Conservation (phyloP, 805 yeast genomes). For the Lipomyces yamanashiensis region DNA sequence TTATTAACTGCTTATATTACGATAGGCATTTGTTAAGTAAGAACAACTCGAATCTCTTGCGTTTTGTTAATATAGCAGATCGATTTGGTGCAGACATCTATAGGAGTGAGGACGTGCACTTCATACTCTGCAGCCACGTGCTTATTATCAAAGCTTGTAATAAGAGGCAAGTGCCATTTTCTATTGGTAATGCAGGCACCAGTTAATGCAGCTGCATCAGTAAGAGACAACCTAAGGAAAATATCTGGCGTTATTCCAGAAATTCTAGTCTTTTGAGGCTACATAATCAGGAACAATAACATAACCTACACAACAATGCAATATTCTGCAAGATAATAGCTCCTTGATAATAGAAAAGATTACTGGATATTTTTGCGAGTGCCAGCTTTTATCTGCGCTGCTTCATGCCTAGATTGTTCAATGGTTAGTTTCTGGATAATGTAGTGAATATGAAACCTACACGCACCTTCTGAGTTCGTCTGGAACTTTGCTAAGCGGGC, state of each 20-base stretch:
- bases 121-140: neutral
- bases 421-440: neutral
- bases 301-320: too few species aligned
- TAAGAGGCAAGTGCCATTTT: neutral
- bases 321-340: neutral
- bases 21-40: too few species aligned
- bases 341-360: neutral
- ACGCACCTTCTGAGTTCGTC: conserved; percentile 46
- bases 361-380: conserved; percentile 21
- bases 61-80: neutral
- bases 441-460: neutral
- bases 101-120: neutral
- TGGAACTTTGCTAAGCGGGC: conserved; percentile 49
- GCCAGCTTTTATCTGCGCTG: conserved; percentile 12
- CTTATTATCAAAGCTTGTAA: neutral
- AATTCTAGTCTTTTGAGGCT: neutral
- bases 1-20: too few species aligned
- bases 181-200: too few species aligned
- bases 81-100: neutral
- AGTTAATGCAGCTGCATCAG: too few species aligned
- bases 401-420: conserved; percentile 8
- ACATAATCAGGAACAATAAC: too few species aligned
- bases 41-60: too few species aligned
- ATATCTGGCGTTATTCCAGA: neutral
- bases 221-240: neutral